Evolutionary conservation across 106 monocot genomes (phyloP), one percentile per base, ranked within the genome.

Genomic region (Iris macrosiphon): DNA sequence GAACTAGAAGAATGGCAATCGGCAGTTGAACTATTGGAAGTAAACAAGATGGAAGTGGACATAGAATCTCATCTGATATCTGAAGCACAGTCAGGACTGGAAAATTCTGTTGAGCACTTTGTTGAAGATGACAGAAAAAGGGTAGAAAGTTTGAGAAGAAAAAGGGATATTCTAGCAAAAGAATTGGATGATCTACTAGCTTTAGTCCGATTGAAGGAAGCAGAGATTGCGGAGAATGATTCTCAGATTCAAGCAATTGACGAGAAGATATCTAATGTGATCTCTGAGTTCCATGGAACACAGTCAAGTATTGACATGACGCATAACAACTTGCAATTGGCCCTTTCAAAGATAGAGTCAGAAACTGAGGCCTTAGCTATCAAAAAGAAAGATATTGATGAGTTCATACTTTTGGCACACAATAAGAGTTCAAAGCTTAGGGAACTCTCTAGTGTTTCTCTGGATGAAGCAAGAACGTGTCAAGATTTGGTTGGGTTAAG

Each of bases 201-300:
- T 42, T 64, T 87, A 65, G 86, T 98, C 2, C 79, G 49, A 63
- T 53, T 87, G 67, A 98, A 98, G 64, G 82, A 98, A 70, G 63
- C 60, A 35, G 83, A 96, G 57, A 90, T 98, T 65, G 66, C 64
- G 52, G 75, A 86, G 33, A 90, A 86, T 69, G 68, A 83, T 35
- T 28, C 55, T 44, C 63, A 73, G 55, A 90, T 98, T 19, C 68
- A 72, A 34, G 71, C 77, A 59, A 79, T 83, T 53, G 86, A 98
- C 44, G 61, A 64, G 41, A 79, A 61, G 62, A 87, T 98, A 27
- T 80, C 72, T 59, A 32, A 52, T 55, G 83, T 78, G 16, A 69
- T 62, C 8, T 73, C 75, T 19, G 51, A 78, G 22, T 98, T 90
- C 59, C 55, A 73, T 54, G 72, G 54, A n/a, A 59, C 83, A 21